Evolutionary conservation across 2,329 filamentous ascomycete genomes (phyloP).

Genomic region (Aspergillus viridinutans): DNA sequence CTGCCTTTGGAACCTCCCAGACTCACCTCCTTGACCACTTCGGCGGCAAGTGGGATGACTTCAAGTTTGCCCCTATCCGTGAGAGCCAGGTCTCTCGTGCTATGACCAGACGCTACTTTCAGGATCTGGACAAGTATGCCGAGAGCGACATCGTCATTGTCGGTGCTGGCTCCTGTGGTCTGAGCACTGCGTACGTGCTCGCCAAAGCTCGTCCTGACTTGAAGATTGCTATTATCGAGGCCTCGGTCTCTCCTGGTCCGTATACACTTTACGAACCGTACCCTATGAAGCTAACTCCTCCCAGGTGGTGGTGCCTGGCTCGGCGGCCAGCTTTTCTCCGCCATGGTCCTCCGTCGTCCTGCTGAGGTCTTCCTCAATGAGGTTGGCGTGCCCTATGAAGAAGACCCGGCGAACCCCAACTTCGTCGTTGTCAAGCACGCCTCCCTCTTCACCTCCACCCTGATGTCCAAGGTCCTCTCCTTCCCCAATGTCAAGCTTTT

Average conservation of each 20-base stretch:
- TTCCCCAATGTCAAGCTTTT: conserved; percentile 95
- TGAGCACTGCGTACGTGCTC: conserved; percentile 79
- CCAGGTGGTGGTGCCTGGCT: conserved; percentile 83
- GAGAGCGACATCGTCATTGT: conserved; percentile 93
- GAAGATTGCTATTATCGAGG: conserved; percentile 87
- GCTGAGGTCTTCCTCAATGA: conserved; percentile 80
- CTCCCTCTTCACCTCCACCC: conserved; percentile 82
- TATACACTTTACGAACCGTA: neutral
- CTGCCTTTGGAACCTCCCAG: conserved; percentile 38
- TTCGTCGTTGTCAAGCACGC: conserved; percentile 94
- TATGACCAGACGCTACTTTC: conserved; percentile 91
- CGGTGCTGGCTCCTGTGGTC: conserved; percentile 82
- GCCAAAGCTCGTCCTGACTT: conserved; percentile 80
- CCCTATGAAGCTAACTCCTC: conserved; percentile 4
- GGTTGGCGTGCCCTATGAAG: conserved; percentile 78
- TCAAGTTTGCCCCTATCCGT: conserved; percentile 80
- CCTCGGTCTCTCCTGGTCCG: conserved; percentile 69
- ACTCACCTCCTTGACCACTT: conserved; percentile 61
- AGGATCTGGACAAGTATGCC: conserved; percentile 81
- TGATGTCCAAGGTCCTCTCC: conserved; percentile 74
- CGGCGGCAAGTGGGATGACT: conserved; percentile 73
- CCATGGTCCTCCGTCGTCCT: conserved; percentile 93
- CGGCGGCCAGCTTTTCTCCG: conserved; percentile 88
- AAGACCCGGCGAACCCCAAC: conserved; percentile 79
- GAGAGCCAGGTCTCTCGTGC: conserved; percentile 89